Conservation (phyloP, 768 basidiomycete genomes). For the Amanita pallidorosea region DNA sequence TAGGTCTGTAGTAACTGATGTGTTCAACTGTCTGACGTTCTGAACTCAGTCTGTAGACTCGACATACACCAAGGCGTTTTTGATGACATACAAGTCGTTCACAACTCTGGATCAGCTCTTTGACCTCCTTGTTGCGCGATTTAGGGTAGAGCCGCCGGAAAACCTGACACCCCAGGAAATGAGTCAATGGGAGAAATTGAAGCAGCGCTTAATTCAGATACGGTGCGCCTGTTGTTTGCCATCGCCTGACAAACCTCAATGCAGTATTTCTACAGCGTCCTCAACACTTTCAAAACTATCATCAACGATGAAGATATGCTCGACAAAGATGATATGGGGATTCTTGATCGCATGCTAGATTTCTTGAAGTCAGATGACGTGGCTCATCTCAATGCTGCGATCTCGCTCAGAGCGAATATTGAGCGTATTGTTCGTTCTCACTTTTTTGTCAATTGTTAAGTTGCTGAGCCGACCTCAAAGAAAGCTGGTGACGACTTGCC, state of each 20-base stretch:
- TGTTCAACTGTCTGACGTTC: slow-evolving; percentile 4
- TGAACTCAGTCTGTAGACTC: slow-evolving; percentile 38
- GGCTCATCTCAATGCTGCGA: slow-evolving; percentile 55
- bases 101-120: slow-evolving; percentile 76
- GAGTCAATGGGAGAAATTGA: slow-evolving; percentile 74
- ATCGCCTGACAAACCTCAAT: background rate
- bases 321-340: slow-evolving; percentile 77
- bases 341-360: slow-evolving; percentile 73
- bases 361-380: slow-evolving; percentile 65
- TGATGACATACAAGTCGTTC: slow-evolving; percentile 96
- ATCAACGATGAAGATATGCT: slow-evolving; percentile 74
- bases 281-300: slow-evolving; percentile 89
- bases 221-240: slow-evolving; percentile 40
- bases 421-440: slow-evolving; percentile 61
- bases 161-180: slow-evolving; percentile 50
- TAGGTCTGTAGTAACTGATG: slow-evolving; percentile 41
- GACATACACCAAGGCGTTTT: slow-evolving; percentile 77
- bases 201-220: slow-evolving; percentile 80
- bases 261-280: slow-evolving; percentile 39
- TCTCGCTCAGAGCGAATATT: slow-evolving; percentile 62
- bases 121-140: slow-evolving; percentile 71
- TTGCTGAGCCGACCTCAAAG: slow-evolving; percentile 12
- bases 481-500: slow-evolving; percentile 46
- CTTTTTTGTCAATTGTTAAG: slow-evolving; percentile 1
- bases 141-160: slow-evolving; percentile 65